Evolutionary conservation across 2,329 filamentous ascomycete genomes (phyloP), one percentile per base, ranked within the genome.

Genomic region (Lojkania enalia): DNA sequence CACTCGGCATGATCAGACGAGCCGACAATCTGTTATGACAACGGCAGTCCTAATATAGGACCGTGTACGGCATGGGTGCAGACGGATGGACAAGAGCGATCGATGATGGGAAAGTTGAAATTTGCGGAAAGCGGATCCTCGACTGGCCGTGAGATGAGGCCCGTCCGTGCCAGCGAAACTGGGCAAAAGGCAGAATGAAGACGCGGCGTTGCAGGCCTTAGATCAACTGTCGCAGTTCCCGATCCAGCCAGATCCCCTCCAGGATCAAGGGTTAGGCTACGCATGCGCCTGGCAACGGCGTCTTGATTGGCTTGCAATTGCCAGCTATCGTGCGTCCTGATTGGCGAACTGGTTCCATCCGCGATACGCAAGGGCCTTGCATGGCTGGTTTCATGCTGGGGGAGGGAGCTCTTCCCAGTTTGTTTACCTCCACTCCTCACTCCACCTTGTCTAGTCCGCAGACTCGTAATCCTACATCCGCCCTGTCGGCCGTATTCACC

Each of bases 401-500:
- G 57, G 49, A 46, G 44, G 14, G 19, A 48, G 44, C 51, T 56
- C 52, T 65, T 69, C 64, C 64, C 64, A 54, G 64, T 67, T 67
- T 67, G 57, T 61, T 61, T 61, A 59, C 54, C 30, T 54, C 16
- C 35, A 35, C 29, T 20, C 21, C 20, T 15, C 16, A 20, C 25
- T 48, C 39, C 42, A 44, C 43, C 42, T 50, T 38, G 30, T 38
- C 45, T 16, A 46, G 39, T 18, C n/a, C 48, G 40, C 41, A 29
- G 42, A 44, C 35, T 51, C 42, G 41, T 46, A 44, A 48, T 51
- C 47, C 15, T 25, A 35, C 37, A 16, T 35, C 42, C 20, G 14
- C 19, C 35, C 30, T 35, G 15, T 16, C 29, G n/a, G 18, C 43
- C 32, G 36, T 39, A 33, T 49, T 12, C 15, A 39, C 39, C 40